Evolutionary conservation across 768 basidiomycete species (phyloP).

Genomic region (Pleurotus salmoneostramineus): DNA sequence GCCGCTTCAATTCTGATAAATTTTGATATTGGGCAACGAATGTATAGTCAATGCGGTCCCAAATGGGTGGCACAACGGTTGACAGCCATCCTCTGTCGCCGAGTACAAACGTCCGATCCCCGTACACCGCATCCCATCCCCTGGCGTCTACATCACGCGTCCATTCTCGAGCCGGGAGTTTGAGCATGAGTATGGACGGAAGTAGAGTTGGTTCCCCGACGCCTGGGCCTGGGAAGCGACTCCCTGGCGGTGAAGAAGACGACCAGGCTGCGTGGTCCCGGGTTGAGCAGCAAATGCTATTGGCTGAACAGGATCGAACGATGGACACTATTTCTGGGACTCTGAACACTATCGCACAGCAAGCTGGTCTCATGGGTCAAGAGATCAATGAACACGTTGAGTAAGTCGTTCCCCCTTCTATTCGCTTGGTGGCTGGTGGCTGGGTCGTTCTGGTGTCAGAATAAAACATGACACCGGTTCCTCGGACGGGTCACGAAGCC

Average conservation of each 20-base stretch:
- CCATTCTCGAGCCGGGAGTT: conserved; percentile 5
- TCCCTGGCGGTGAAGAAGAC: conserved; percentile 37
- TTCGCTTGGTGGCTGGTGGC: conserved; percentile 4
- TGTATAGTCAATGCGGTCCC: conserved; percentile 4
- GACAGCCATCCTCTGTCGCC: conserved; percentile 2
- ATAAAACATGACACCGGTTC: neutral
- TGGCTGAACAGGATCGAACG: conserved; percentile 85
- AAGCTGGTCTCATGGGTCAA: conserved; percentile 92
- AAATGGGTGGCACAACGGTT: neutral
- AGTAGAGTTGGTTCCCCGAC: conserved; percentile 30
- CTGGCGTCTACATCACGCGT: neutral
- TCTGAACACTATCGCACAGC: conserved; percentile 76
- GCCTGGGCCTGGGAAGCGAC: conserved; percentile 26
- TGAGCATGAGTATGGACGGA: conserved; percentile 6
- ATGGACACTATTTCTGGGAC: conserved; percentile 88
- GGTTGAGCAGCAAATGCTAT: conserved; percentile 87
- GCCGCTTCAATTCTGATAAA: neutral
- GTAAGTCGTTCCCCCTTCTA: conserved; percentile 34
- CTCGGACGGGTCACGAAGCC: too few relatives aligned
- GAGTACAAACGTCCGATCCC: conserved; percentile 2
- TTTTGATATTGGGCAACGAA: neutral
- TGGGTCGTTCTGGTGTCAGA: neutral
- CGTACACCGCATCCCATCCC: neutral
- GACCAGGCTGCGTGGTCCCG: conserved; percentile 78
- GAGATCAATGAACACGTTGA: conserved; percentile 92